Base-by-base conservation (phyloP, 2,329 filamentous ascomycete genomes). In the Colletotrichum agaves region DNA sequence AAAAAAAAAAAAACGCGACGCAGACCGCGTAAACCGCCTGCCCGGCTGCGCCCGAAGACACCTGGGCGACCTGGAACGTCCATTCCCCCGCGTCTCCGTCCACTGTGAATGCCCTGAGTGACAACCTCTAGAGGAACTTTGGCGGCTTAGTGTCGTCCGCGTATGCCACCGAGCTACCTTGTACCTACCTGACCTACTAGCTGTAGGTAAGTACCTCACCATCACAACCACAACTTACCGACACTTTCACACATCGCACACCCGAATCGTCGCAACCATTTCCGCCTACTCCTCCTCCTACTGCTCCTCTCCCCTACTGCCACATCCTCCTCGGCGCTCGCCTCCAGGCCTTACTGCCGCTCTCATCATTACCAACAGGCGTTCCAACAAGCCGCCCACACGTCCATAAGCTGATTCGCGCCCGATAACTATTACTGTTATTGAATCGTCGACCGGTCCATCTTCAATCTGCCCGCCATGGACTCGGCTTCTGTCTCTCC, bases 241-340 rank as follows among this genome's bases (percentile, higher is more conserved):
- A 46, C 49, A 31, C 43, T 41, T 41, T 59, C 35, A 55, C 52
- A 39, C 60, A 57, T 46, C 52, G 50, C 52, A 44, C 47, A 43
- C 57, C 31, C 37, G 21, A 47, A 31, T 21, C 73, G 73, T 33
- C 69, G 49, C 3, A 71, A 78, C 64, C 77, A 13, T 27, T n/a
- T 49, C 49, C 49, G 31, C 15, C 31, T 31, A 27, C 23, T 52
- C 31, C 17, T 52, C 50, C 2, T 53, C 44, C 21, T 57, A 46
- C 21, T 57, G 46, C 47, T 37, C 41, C 31, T 27, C 31, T 4
- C 31, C 44, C 52, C 21, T 46, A 46, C 31, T 21, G 31, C n/a
- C 46, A 39, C 44, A 37, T 13, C 33, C 52, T 23, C 31, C 65
- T 57, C 57, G 15, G 58, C 50, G 39, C 19, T 43, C 58, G 61